phyloP scores from a whole-genome alignment of 2,329 filamentous ascomycete species.

The Pseudocercospora fuligena region DNA sequence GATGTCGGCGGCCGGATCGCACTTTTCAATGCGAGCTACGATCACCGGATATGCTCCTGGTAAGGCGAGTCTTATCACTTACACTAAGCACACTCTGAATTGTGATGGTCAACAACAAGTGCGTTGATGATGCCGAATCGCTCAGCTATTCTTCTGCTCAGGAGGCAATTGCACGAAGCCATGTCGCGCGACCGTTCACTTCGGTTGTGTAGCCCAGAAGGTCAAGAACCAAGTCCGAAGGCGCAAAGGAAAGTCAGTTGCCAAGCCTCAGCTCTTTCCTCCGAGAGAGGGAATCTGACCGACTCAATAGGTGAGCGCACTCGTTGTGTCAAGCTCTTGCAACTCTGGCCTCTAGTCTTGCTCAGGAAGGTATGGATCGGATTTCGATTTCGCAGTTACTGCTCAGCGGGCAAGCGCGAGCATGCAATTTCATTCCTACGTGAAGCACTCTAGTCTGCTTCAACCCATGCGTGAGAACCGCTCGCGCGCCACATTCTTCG shows the following conservation, averaged over 20 bases:
- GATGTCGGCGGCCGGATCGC: not conserved
- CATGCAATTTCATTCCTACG: not conserved
- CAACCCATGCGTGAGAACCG: slow-evolving; percentile 62
- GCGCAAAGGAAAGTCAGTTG: not conserved
- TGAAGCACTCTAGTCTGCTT: slow-evolving; percentile 1
- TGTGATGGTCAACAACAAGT: no score
- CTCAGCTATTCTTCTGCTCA: no score
- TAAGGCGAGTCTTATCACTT: no score
- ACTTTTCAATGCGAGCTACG: not conserved
- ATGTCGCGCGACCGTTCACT: not conserved
- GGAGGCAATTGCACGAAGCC: not conserved
- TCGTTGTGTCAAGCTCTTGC: not conserved
- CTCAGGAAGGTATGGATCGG: not conserved
- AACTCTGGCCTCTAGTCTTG: not conserved
- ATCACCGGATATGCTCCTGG: no score
- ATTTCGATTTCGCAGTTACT: not conserved
- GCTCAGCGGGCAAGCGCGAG: not conserved
- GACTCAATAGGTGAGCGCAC: not conserved
- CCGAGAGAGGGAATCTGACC: not conserved
- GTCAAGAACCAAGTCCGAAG: not conserved
- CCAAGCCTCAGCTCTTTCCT: not conserved
- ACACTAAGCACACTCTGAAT: no score
- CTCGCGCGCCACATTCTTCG: slow-evolving; percentile 69
- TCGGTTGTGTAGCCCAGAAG: not conserved
- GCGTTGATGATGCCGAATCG: no score